Evolutionary conservation across 2,329 filamentous ascomycete genomes (phyloP).

Genomic region (Macrophomina pseudophaseolina): DNA sequence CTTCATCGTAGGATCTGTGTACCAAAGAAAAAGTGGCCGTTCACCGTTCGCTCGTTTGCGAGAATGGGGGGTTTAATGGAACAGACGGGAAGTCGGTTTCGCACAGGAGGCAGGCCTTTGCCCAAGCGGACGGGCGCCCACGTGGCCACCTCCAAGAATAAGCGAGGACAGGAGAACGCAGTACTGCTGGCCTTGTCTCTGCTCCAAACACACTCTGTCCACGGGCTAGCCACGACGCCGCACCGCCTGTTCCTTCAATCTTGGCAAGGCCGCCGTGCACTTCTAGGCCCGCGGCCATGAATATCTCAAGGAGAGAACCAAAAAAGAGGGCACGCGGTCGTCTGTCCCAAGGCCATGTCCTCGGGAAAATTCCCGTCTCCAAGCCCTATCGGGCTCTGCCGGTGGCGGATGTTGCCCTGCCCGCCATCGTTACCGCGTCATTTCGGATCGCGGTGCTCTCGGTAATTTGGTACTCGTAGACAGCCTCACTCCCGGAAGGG

Average conservation of each 20-base stretch:
- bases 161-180: conserved; percentile 22
- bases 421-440: conserved; percentile 27
- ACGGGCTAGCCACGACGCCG: conserved; percentile 1
- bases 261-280: background rate
- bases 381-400: conserved; percentile 33
- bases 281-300: background rate
- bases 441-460: conserved; percentile 23
- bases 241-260: conserved; percentile 15
- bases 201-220: conserved; percentile 5
- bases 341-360: conserved; percentile 41
- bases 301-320: background rate
- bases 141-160: conserved; percentile 21
- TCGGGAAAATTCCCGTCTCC: conserved; percentile 35
- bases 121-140: conserved; percentile 19
- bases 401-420: conserved; percentile 29
- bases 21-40: background rate
- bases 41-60: conserved; percentile 1
- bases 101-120: conserved; percentile 9
- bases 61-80: background rate
- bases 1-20: background rate
- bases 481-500: conserved; percentile 7
- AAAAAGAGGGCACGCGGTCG: conserved; percentile 20
- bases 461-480: conserved; percentile 21
- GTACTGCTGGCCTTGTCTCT: conserved; percentile 9
- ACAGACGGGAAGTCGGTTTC: conserved; percentile 13